A percentile compares a stretch with the other conserved stretches of the same genome.
phyloP scores from a whole-genome alignment of 148 eudicot species.

The Fagopyrum esculentum region DNA sequence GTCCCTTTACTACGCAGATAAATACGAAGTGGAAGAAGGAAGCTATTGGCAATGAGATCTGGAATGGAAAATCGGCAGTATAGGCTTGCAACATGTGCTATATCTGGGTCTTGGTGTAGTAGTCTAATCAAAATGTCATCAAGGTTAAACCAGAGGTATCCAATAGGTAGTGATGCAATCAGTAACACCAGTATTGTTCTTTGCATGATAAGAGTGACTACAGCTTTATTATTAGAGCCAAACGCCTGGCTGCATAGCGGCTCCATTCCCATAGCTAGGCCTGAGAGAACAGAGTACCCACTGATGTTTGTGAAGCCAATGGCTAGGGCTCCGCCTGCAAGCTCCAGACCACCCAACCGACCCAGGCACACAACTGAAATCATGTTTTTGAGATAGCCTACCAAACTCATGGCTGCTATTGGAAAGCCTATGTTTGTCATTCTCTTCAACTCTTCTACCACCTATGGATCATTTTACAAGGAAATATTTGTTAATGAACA shows the following conservation, averaged over 20 bases:
- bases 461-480: slow-evolving; percentile 29
- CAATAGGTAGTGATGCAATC: slow-evolving; percentile 51
- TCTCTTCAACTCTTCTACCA: slow-evolving; percentile 62
- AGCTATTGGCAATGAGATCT: slow-evolving; percentile 67
- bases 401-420: slow-evolving; percentile 58
- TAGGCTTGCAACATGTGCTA: slow-evolving; percentile 57
- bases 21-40: slow-evolving; percentile 77
- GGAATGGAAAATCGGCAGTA: slow-evolving; percentile 66
- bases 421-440: slow-evolving; percentile 59
- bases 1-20: slow-evolving; percentile 67
- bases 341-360: slow-evolving; percentile 67
- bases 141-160: slow-evolving; percentile 61
- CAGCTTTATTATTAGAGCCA: slow-evolving; percentile 52
- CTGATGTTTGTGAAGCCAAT: slow-evolving; percentile 84
- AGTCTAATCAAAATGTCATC: slow-evolving; percentile 48
- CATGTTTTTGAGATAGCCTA: slow-evolving; percentile 61
- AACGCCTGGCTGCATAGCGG: slow-evolving; percentile 87
- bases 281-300: slow-evolving; percentile 77
- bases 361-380: slow-evolving; percentile 74
- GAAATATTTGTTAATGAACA: slow-evolving; percentile 6
- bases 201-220: slow-evolving; percentile 39
- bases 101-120: slow-evolving; percentile 59
- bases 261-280: slow-evolving; percentile 88
- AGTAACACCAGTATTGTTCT: slow-evolving; percentile 56
- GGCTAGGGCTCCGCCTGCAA: slow-evolving; percentile 86